Percentiles rank a stretch among this genome's conserved stretches.
Evolutionary conservation across 2,329 filamentous ascomycete species (phyloP).

Genomic region (Phialophora chinensis): DNA sequence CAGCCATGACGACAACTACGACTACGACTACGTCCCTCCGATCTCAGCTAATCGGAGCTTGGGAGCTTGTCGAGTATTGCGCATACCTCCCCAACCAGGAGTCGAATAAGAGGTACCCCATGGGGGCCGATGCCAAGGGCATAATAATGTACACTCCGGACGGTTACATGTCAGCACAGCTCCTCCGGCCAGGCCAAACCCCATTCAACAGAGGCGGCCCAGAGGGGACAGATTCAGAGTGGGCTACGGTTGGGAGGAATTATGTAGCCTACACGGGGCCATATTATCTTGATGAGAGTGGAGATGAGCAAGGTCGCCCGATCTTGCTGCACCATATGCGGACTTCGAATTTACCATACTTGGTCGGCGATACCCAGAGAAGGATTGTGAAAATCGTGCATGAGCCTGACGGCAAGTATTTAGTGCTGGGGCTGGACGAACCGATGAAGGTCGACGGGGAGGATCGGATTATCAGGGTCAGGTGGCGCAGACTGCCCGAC

Average conservation of each 20-base stretch:
- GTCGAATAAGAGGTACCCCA: conserved; percentile 12
- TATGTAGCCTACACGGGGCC: conserved; percentile 7
- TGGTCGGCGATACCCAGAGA: conserved; percentile 4
- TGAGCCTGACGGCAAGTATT: conserved; percentile 8
- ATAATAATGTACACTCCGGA: conserved; percentile 16
- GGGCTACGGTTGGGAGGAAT: conserved; percentile 8
- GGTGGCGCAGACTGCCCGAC: conserved; percentile 7
- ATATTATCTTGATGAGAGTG: conserved; percentile 11
- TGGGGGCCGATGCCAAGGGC: conserved; percentile 8
- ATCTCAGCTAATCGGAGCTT: conserved; percentile 6
- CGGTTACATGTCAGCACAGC: conserved; percentile 17
- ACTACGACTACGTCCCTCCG: not conserved
- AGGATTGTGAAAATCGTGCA: conserved; percentile 10
- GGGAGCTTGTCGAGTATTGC: conserved; percentile 10
- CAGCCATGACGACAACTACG: not conserved
- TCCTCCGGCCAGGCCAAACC: conserved; percentile 12
- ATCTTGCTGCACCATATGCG: conserved; percentile 10
- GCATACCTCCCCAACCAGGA: conserved; percentile 9
- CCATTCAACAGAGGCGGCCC: not conserved
- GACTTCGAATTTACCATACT: conserved; percentile 9
- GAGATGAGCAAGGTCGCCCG: conserved; percentile 7
- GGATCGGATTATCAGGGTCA: conserved; percentile 8
- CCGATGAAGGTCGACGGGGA: conserved; percentile 3
- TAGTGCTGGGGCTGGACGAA: conserved; percentile 12
- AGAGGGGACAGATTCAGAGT: conserved; percentile 3